Base-by-base conservation (phyloP, 2,329 filamentous ascomycete genomes). In the Mycosphaerella sp. region DNA sequence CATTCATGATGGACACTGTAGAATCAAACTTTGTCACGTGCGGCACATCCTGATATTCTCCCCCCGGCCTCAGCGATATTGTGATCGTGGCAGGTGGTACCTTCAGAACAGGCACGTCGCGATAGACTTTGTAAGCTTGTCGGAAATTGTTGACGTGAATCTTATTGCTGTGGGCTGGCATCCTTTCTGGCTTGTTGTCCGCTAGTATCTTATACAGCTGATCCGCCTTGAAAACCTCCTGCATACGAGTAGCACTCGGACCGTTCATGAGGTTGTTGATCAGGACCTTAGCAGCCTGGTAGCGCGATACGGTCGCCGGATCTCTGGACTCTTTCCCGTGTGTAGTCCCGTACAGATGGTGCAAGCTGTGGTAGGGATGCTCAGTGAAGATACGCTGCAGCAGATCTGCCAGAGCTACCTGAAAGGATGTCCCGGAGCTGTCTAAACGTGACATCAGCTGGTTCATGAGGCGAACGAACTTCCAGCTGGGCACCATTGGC, bases 331-430 rank as follows among this genome's bases (percentile, higher is more conserved):
- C 29, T 17, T 53, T 87, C 43, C 82, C 84, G 21, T 86, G 85
- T 2, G 45, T 31, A 4, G 55, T 52, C n/a, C 91, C 88, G 76
- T 92, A 96, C 41, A 98, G 89, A 63, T 97, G 91, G 68, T 98
- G 95, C 84, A 97, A 92, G 46, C 90, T 90, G 67, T 98, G 95
- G 69, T 91, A 95, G 0, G 93, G 95, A 71, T 99, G 93, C 54
- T 98, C 90, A 9, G 81, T 78, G 66, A 92, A 97, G 52, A 98
- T 95, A 7, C 84, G 84, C 65, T 84, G 82, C 3, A 97, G 84
- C 14, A 98, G 74, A 1, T 78, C 76, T 48, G 83, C 81, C 1
- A 99, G 76, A 1, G 92, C 77, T 40, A 76, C 78, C 65, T 98
- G 93, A 66, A 99, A 98, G 0, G 76, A 67, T 12, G 78, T 80